Evolutionary conservation across 2,329 filamentous ascomycete genomes (phyloP).

Genomic region (Trichoderma cornu-damae): DNA sequence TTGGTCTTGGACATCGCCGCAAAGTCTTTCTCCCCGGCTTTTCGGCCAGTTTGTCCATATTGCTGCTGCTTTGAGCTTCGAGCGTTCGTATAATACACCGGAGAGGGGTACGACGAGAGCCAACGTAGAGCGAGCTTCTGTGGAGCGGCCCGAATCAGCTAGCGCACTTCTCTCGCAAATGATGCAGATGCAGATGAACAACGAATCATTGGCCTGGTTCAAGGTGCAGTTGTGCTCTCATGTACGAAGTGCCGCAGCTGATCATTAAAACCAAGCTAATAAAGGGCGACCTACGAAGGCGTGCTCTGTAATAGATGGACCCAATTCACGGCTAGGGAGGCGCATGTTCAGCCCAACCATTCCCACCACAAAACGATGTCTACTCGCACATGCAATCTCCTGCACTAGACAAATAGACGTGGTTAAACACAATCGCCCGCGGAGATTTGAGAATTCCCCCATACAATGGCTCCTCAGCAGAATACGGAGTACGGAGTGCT

Average conservation of each 20-base stretch:
- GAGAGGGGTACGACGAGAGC: conserved; percentile 4
- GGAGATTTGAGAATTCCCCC: conserved; percentile 5
- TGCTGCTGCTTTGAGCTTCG: background rate
- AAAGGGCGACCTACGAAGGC: background rate
- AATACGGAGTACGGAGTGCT: background rate
- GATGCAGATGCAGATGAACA: conserved; percentile 1
- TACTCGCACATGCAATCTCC: background rate
- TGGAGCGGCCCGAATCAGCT: conserved; percentile 14
- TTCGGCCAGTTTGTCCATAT: background rate
- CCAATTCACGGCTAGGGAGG: background rate
- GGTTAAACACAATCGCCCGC: background rate
- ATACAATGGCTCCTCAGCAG: background rate
- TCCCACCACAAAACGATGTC: background rate
- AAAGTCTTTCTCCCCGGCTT: background rate
- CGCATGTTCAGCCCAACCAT: background rate
- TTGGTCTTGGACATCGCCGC: background rate
- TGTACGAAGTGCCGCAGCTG: conserved; percentile 14
- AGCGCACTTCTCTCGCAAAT: conserved; percentile 1
- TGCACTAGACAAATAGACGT: background rate
- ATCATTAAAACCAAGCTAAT: conserved; percentile 11
- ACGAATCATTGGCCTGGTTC: conserved; percentile 11
- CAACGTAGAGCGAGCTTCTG: conserved; percentile 5
- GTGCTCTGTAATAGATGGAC: background rate
- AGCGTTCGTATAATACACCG: background rate
- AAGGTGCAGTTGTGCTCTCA: conserved; percentile 11